Evolutionary conservation across 2,329 filamentous ascomycete genomes (phyloP), one percentile per base, ranked within the genome.

Genomic region (Tolypocladium cylindrosporum): DNA sequence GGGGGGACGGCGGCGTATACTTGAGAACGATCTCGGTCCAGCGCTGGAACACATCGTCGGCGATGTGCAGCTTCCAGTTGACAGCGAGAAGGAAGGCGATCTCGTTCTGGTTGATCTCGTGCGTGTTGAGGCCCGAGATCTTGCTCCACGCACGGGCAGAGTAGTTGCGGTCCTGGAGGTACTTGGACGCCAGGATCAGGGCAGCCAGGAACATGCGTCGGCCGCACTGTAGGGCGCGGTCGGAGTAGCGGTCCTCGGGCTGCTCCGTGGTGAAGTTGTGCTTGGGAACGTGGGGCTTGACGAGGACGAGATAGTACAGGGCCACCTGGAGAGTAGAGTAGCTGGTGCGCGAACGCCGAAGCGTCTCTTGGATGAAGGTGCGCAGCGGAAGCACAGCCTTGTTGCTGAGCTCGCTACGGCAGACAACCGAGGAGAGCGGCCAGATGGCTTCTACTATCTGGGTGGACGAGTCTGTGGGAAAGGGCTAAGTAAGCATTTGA

Each of bases 111-210:
- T 97, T 97, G 74, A 99, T 97, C 75, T 99, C 94, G 58, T 84
- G 79, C 4, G 91, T 92, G 70, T 90, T 91, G 58, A 99, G 79
- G n/a, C 94, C 94, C 21, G 94, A 97, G 66, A 99, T 99, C 79
- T 96, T 97, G 74, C 93, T 97, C 94, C 94, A 99, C 48, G 94
- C 94, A 58, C 93, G 87, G 54, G 94, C 91, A 16, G 94, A 97
- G 75, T 96, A 99, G 75, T 97, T 99, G 65, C 93, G 88, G 71
- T 99, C 94, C 74, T 99, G 94, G 53, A 99, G 79, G 71, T 97
- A 99, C 77, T 99, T 99, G 41, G 94, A 97, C 2, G 94, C 94
- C 58, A 99, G 80, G 64, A 99, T 97, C 61, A 99, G 80, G 54
- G 93, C 92, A 13, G 94, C 87, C 57, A 99, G 82, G 71, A 99